These are phyloP conservation scores for Backusella luteola DNA, from an alignment of 192 early-diverging fungal genomes.

Conservation along the genomic window DNA sequence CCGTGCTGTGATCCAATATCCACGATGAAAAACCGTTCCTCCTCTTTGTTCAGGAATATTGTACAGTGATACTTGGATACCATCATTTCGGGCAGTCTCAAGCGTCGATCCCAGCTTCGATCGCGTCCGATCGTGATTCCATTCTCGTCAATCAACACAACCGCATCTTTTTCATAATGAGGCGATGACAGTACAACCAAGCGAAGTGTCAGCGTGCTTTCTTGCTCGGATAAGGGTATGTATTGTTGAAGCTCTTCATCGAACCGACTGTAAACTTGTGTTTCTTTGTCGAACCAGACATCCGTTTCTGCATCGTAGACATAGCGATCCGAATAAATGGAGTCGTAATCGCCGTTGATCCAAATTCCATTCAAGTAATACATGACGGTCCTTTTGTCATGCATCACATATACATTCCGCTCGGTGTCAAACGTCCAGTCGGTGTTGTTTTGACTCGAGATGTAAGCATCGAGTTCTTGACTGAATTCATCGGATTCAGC, in stretches of 20 bases:
- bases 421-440: not conserved
- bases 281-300: conserved; percentile 54
- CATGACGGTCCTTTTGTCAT: not conserved
- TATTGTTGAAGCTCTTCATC: conserved; percentile 51
- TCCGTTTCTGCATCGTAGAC: conserved; percentile 43
- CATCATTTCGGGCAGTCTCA: conserved; percentile 64
- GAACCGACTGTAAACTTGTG: conserved; percentile 50
- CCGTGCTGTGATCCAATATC: conserved; percentile 77
- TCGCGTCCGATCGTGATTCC: conserved; percentile 65
- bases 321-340: conserved; percentile 35
- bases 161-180: conserved; percentile 37
- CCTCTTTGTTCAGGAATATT: conserved; percentile 39
- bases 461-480: conserved; percentile 8
- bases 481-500: not conserved
- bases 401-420: conserved; percentile 1
- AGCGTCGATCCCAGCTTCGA: conserved; percentile 42
- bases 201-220: conserved; percentile 45
- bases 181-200: conserved; percentile 60
- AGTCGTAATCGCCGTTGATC: not conserved
- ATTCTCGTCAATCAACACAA: conserved; percentile 53
- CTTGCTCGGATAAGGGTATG: conserved; percentile 41
- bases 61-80: conserved; percentile 64
- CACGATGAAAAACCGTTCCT: conserved; percentile 36
- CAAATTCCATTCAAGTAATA: not conserved
- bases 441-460: not conserved